These are phyloP conservation scores for Colletotrichum tamarilloi DNA, from an alignment of 2,329 filamentous ascomycete species.

Conservation along the genomic window DNA sequence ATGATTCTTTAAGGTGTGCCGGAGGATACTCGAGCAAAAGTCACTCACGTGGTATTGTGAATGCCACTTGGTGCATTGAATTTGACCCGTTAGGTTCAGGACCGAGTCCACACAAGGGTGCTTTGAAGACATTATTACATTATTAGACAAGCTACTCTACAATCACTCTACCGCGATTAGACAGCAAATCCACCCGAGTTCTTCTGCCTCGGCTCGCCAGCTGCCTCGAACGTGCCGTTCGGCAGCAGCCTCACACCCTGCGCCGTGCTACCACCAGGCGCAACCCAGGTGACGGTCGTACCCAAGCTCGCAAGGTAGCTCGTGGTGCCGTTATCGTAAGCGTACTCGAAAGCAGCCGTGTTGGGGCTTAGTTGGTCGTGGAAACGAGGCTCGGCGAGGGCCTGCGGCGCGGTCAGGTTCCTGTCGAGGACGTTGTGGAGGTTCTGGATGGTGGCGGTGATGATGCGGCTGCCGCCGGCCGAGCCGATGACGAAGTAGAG, in stretches of 20 bases:
- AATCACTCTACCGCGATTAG: constrained; percentile 39
- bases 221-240: constrained; percentile 81
- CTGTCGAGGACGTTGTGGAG: constrained; percentile 80
- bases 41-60: no score
- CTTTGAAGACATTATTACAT: neutral
- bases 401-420: constrained; percentile 67
- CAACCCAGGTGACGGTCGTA: constrained; percentile 81
- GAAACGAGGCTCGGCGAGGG: constrained; percentile 75
- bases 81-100: no score
- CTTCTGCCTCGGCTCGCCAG: constrained; percentile 82
- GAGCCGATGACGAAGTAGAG: constrained; percentile 81
- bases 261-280: constrained; percentile 73
- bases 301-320: constrained; percentile 73
- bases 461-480: constrained; percentile 87
- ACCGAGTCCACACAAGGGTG: neutral
- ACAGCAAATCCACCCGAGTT: constrained; percentile 75
- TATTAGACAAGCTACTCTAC: neutral
- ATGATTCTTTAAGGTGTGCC: no score
- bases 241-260: constrained; percentile 75
- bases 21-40: no score
- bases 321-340: constrained; percentile 76
- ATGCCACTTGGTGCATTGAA: no score
- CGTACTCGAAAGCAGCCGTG: constrained; percentile 75
- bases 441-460: constrained; percentile 83
- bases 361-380: constrained; percentile 87